Evolutionary conservation across 352 stramenopile species (phyloP).

Genomic region (Elongisporangium anandrum): DNA sequence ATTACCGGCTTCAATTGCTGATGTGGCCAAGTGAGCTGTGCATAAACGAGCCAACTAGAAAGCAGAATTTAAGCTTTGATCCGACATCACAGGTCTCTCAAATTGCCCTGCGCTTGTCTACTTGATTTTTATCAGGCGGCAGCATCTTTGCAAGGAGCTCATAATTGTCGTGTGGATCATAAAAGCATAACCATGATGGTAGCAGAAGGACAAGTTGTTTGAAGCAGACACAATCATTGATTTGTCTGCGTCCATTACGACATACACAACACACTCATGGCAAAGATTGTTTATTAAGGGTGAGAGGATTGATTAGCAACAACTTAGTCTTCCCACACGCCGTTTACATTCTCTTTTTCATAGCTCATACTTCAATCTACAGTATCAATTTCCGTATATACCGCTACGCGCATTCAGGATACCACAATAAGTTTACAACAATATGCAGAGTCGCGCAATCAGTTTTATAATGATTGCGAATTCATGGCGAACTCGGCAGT

Average conservation of each 20-base stretch:
- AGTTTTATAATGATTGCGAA: background rate
- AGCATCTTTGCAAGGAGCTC: background rate
- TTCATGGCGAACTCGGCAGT: background rate
- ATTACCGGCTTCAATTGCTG: background rate
- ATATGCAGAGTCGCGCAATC: background rate
- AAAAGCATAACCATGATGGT: background rate
- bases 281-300: too few species aligned
- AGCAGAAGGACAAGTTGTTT: background rate
- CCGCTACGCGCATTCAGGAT: background rate
- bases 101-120: background rate
- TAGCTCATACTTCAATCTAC: background rate
- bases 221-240: background rate
- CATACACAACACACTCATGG: background rate
- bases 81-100: background rate
- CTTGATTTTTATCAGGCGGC: background rate
- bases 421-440: background rate
- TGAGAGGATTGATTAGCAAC: too few species aligned
- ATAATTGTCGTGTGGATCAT: background rate
- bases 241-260: background rate
- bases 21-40: background rate
- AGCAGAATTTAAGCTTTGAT: background rate
- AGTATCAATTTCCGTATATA: background rate
- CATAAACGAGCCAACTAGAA: background rate
- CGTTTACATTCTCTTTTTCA: background rate
- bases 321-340: background rate